Evolutionary conservation across 306 rosid genomes (phyloP), one percentile per base, ranked within the genome.

Genomic region (Prunus padus): DNA sequence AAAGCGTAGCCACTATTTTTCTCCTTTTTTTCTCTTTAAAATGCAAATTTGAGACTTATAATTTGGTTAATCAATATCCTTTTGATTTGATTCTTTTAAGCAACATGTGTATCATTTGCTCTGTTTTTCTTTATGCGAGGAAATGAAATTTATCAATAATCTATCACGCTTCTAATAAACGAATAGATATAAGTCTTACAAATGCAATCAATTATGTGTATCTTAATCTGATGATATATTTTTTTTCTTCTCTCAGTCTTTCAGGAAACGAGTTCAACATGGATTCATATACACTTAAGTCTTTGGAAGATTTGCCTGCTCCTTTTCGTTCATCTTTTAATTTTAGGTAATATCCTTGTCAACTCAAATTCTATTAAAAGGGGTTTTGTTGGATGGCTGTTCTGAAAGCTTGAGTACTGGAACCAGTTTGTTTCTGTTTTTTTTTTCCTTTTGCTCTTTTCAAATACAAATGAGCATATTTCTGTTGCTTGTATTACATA

Each of bases 241-340:
- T 71, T 15, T 59, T 67, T 56, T 47, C 46, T 82, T 74, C 45
- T 78, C 64, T 82, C 73, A 12, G 80, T 73, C 56, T 51, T 25
- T 65, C 66, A 71, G 76, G 81, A 37, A 37, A 78, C 51, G 11
- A 71, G 66, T 44, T 54, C 22, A 55, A 65, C 15, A 92, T 95
- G 97, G 97, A 95, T 79, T 81, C 89, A 3, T 90, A 87, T 83
- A 79, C 97, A 15, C 79, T 95, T 83, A 95, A 90, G 90, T 90
- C 97, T 0, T 84, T 90, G 73, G 77, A 79, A 70, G 97, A 95
- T 85, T 86, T 95, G 87, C 97, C 98, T 8, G 84, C 75, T 9
- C 87, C 81, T 28, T 87, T 95, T 80, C 96, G 84, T 14, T 84
- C 97, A 11, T 78, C 83, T 78, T 95, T 95, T 82, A 88, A 82